Evolutionary conservation across 2,329 filamentous ascomycete species (phyloP), one percentile per base, ranked within the genome.

Genomic region (Colletotrichum simmondsii): DNA sequence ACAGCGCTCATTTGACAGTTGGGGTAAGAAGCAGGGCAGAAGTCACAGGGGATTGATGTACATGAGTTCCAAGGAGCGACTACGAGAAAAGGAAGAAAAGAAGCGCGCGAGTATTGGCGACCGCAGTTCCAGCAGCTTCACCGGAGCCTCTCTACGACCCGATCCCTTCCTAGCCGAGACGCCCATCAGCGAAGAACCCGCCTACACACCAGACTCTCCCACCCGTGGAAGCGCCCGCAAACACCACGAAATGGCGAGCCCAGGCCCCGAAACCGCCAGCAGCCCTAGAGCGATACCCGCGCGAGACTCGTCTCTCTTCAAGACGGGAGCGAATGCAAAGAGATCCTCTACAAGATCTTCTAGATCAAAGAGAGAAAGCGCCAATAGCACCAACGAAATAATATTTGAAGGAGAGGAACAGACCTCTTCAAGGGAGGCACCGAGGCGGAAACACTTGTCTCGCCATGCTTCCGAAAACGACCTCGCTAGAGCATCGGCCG

Each of bases 41-140:
- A 84, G 83, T 69, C 81, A 88, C 74, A 90, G 88, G 78, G 89
- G 91, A 3, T 82, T 94, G 77, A 91, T 92, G 88, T 93, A 94
- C 78, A 94, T 93, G 91, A 91, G 88, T 82, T 94, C 92, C 58
- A 92, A 89, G 78, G 92, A 94, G 80, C 87, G 87, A 35, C 82
- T 94, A 58, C 87, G 89, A 58, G 90, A 91, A 64, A 91, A 87
- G 75, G 91, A 93, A 74, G 91, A 93, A 75, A 88, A 88, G 76
- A 92, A 89, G 77, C 87, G 91, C 53, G 77, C 83, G n/a, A 87
- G 83, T 75, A 76, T 83, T 73, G 83, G 84, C 60, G 77, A 83
- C 49, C 79, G 81, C 28, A 83, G 82, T 61, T 82, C 82, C 57
- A 84, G 81, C 72, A 78, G 80, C 8, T 88, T 81, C 75, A 85